phyloP scores from a whole-genome alignment of 495 filamentous ascomycete genomes.

The Cercophora newfieldiana region DNA sequence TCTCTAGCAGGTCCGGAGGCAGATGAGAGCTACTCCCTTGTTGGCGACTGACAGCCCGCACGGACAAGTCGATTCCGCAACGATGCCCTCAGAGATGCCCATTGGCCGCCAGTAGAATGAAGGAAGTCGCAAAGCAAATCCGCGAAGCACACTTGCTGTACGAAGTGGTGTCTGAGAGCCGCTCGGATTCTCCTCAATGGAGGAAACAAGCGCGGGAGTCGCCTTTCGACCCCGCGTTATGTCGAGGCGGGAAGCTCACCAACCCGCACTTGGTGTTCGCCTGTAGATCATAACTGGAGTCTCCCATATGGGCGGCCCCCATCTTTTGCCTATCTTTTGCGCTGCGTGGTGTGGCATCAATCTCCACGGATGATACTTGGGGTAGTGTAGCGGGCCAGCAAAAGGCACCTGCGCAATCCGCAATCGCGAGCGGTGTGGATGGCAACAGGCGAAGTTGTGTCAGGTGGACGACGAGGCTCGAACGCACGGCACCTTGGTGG shows the following conservation, averaged over 20 bases:
- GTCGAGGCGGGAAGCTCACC: slow-evolving; percentile 11
- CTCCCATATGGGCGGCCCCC: slow-evolving; percentile 4
- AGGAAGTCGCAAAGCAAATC: slow-evolving; percentile 6
- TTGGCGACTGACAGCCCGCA: slow-evolving; percentile 20
- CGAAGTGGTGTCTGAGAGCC: slow-evolving; percentile 11
- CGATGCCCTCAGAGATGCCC: not conserved
- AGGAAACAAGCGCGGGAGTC: slow-evolving; percentile 14
- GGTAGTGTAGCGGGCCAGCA: not conserved
- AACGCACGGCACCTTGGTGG: not conserved
- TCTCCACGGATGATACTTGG: not conserved
- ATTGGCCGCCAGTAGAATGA: slow-evolving; percentile 9
- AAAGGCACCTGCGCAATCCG: not conserved
- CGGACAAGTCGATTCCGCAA: slow-evolving; percentile 22
- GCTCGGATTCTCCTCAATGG: slow-evolving; percentile 9
- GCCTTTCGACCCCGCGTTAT: slow-evolving; percentile 14
- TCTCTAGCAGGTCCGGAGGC: slow-evolving; percentile 10
- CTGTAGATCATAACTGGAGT: not conserved
- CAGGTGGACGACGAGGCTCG: slow-evolving; percentile 13
- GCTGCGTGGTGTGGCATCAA: not conserved
- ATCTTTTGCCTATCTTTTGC: too few relatives aligned
- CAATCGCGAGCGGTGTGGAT: not conserved
- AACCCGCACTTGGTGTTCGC: not conserved
- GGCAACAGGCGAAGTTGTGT: slow-evolving; percentile 2
- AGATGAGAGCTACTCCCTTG: slow-evolving; percentile 3
- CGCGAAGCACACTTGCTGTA: not conserved